Conservation (phyloP, 768 basidiomycete species). For the Psilocybe azurescens region DNA sequence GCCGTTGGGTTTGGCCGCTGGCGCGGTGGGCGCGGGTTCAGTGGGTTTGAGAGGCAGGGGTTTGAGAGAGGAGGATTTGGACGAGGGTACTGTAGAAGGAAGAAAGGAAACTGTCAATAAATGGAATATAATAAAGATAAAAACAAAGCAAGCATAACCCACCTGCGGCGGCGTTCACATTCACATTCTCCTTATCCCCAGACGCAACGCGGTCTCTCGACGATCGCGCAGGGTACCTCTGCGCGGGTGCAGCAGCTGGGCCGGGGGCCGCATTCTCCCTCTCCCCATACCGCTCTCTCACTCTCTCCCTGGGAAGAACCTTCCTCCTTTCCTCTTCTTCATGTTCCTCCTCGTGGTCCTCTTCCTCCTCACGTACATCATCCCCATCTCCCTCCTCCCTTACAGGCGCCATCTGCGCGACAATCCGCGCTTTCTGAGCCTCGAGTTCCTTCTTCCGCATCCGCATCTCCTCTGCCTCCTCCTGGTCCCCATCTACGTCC, state of each 20-base stretch:
- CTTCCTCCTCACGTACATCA: conserved; percentile 6
- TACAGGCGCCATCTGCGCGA: conserved; percentile 88
- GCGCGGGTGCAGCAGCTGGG: conserved; percentile 4
- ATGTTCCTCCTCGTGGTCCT: conserved; percentile 33
- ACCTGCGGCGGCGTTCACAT: not conserved
- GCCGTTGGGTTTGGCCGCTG: conserved; percentile 46
- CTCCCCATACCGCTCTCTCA: conserved; percentile 29
- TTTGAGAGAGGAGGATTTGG: not conserved
- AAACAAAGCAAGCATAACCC: not conserved
- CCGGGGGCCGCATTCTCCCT: conserved; percentile 38
- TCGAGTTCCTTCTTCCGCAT: conserved; percentile 77
- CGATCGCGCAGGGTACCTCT: not conserved
- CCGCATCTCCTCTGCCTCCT: conserved; percentile 42
- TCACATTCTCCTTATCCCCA: conserved; percentile 27
- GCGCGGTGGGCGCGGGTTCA: conserved; percentile 4
- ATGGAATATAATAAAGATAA: not conserved
- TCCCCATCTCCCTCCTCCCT: conserved; percentile 48
- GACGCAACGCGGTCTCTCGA: not conserved
- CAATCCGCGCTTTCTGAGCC: conserved; percentile 90
- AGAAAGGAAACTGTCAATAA: too few relatives aligned
- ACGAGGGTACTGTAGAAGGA: not conserved
- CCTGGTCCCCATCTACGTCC: conserved; percentile 37
- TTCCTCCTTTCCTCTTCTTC: conserved; percentile 28
- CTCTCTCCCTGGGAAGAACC: conserved; percentile 28
- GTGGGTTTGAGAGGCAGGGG: too few relatives aligned